Evolutionary conservation across 2,329 filamentous ascomycete species (phyloP), one percentile per base, ranked within the genome.

Genomic region (Microsporum canis): DNA sequence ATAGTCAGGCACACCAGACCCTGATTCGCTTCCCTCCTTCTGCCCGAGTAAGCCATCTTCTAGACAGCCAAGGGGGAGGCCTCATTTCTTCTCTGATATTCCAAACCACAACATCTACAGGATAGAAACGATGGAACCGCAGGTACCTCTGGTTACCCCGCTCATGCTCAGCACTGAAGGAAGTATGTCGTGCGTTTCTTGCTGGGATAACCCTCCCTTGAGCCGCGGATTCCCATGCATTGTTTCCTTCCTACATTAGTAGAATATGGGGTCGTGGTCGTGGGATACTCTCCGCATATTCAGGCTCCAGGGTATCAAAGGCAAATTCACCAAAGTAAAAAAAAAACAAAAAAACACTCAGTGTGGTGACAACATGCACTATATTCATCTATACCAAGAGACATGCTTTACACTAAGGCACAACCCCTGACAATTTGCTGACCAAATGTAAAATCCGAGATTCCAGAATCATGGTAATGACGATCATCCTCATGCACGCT

Each of bases 181-280:
- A 47, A 47, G 43, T 29, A 17, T 53, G 27, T 53, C 10, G 14
- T 53, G 49, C 49, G 12, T 34, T 34, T 53, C 14, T n/a, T n/a
- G 49, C 49, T 53, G 29, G 49, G 49, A 29, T 53, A 53, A 27
- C 49, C 49, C 29, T 53, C 31, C 49, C 49, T 53, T 53, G 49
- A 53, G 49, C 49, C 49, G 49, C 29, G 49, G 49, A 53, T 34
- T 34, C 49, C 49, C 49, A 49, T 49, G 45, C 45, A 33, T 7
- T 27, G 12, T 34, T 34, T 53, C 49, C 27, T 27, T 29, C 17
- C 17, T 12, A 43, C n/a, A 43, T n/a, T 1, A 5, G 14, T 5
- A n/a, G 17, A 43, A 17, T n/a, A 43, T 53, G 29, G 49, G 14
- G 49, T 12, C 27, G 17, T 23, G 4, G 17, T 23, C 17, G 17